phyloP scores from a whole-genome alignment of 164 flowering plant species.

The Macadamia integrifolia region DNA sequence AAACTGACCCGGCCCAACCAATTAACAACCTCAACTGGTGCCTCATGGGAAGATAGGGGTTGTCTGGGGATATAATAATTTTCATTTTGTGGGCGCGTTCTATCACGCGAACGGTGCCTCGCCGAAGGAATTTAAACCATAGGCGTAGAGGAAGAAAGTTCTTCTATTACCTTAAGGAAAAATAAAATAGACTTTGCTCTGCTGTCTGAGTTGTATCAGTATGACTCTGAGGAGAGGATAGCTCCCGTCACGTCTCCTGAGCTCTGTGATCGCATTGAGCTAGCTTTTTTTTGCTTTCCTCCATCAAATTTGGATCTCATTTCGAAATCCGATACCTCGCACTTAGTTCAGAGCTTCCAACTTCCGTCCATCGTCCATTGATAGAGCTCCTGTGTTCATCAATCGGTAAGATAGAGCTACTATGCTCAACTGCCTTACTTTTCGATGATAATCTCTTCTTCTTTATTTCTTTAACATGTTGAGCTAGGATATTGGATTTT shows the following conservation, averaged over 20 bases:
- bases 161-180: too few relatives aligned
- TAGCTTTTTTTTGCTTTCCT: neutral
- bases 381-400: neutral
- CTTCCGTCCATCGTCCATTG: neutral
- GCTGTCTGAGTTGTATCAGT: neutral
- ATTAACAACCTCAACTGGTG: too few relatives aligned
- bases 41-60: neutral
- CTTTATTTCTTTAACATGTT: neutral
- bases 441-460: neutral
- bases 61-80: neutral
- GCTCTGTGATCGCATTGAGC: neutral
- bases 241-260: neutral
- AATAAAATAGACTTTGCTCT: neutral
- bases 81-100: conserved; percentile 4
- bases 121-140: neutral
- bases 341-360: too few relatives aligned
- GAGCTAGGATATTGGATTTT: too few relatives aligned
- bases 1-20: too few relatives aligned
- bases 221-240: neutral
- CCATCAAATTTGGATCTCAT: too few relatives aligned
- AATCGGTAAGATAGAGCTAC: neutral
- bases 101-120: conserved; percentile 11
- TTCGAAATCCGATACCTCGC: too few relatives aligned
- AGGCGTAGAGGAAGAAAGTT: too few relatives aligned
- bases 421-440: neutral